Percentiles rank a stretch among this genome's conserved stretches.
Evolutionary conservation across 2,329 filamentous ascomycete genomes (phyloP).

Genomic region (Penicillium freii): DNA sequence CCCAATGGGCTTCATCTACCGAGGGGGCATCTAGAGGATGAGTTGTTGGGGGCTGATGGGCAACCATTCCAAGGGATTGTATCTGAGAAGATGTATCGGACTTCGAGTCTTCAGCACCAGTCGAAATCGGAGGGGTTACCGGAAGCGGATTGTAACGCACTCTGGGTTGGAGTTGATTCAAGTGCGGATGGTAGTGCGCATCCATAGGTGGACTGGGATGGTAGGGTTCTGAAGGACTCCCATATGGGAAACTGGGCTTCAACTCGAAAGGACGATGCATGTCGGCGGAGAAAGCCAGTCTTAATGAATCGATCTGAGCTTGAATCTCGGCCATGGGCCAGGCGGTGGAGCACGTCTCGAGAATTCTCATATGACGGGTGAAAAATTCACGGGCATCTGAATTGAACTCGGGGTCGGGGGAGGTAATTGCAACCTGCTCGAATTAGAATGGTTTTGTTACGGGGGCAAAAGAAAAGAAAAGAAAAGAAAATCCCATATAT

Average conservation of each 20-base stretch:
- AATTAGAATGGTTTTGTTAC: slow-evolving; percentile 6
- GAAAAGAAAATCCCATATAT: background rate
- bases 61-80: slow-evolving; percentile 54
- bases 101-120: slow-evolving; percentile 70
- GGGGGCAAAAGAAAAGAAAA: background rate
- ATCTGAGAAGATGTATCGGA: slow-evolving; percentile 68
- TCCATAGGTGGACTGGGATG: slow-evolving; percentile 61
- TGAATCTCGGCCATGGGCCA: slow-evolving; percentile 91
- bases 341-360: slow-evolving; percentile 77
- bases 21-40: slow-evolving; percentile 56
- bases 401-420: slow-evolving; percentile 85
- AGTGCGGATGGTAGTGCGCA: slow-evolving; percentile 51
- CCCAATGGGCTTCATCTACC: slow-evolving; percentile 72
- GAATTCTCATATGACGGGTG: slow-evolving; percentile 85
- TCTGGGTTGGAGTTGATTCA: slow-evolving; percentile 44
- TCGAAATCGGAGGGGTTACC: slow-evolving; percentile 77
- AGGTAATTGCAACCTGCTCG: slow-evolving; percentile 82
- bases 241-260: slow-evolving; percentile 82
- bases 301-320: slow-evolving; percentile 81
- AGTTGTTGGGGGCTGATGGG: slow-evolving; percentile 34
- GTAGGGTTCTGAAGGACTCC: slow-evolving; percentile 68
- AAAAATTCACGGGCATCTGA: slow-evolving; percentile 84
- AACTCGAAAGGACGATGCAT: slow-evolving; percentile 80
- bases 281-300: slow-evolving; percentile 88
- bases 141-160: slow-evolving; percentile 61